A percentile compares a stretch with the other conserved stretches of the same genome.
phyloP scores from a whole-genome alignment of 495 filamentous ascomycete species.

The Peziza echinospora region DNA sequence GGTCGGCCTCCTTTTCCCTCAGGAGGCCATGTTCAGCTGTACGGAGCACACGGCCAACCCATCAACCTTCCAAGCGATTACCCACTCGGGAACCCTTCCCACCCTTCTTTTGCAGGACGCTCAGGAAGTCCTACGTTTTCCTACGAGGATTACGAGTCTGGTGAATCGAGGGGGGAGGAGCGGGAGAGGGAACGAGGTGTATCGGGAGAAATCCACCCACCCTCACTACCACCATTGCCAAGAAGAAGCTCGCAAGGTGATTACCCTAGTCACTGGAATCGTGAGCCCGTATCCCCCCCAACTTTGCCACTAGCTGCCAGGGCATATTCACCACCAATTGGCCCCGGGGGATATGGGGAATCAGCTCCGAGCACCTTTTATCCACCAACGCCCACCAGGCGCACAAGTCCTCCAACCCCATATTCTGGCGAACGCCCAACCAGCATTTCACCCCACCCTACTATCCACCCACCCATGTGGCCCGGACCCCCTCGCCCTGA shows the following conservation, averaged over 20 bases:
- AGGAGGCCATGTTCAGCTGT: slow-evolving; percentile 24
- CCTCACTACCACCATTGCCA: slow-evolving; percentile 21
- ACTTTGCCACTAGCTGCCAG: slow-evolving; percentile 18
- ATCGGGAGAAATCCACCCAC: too few species aligned
- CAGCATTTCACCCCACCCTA: slow-evolving; percentile 14
- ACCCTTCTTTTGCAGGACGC: too few species aligned
- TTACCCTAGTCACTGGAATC: slow-evolving; percentile 12
- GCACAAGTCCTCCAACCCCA: slow-evolving; percentile 15
- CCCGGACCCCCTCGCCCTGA: slow-evolving; percentile 8
- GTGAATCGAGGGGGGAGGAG: slow-evolving; percentile 19
- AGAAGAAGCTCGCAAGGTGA: slow-evolving; percentile 18
- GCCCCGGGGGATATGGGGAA: slow-evolving; percentile 14
- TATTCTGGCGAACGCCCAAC: slow-evolving; percentile 16
- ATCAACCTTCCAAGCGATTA: slow-evolving; percentile 29
- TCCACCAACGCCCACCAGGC: slow-evolving; percentile 12
- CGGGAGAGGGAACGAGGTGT: too few species aligned
- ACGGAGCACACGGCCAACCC: slow-evolving; percentile 59
- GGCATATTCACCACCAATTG: slow-evolving; percentile 16
- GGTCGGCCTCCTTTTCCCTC: slow-evolving; percentile 6
- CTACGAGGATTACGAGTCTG: too few species aligned
- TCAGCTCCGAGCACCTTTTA: slow-evolving; percentile 18
- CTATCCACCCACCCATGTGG: slow-evolving; percentile 17
- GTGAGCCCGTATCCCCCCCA: slow-evolving; percentile 19
- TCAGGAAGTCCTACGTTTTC: too few species aligned
- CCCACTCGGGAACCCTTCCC: too few species aligned